phyloP scores from a whole-genome alignment of 768 basidiomycete genomes.

The Phanerodontia chrysosporium region DNA sequence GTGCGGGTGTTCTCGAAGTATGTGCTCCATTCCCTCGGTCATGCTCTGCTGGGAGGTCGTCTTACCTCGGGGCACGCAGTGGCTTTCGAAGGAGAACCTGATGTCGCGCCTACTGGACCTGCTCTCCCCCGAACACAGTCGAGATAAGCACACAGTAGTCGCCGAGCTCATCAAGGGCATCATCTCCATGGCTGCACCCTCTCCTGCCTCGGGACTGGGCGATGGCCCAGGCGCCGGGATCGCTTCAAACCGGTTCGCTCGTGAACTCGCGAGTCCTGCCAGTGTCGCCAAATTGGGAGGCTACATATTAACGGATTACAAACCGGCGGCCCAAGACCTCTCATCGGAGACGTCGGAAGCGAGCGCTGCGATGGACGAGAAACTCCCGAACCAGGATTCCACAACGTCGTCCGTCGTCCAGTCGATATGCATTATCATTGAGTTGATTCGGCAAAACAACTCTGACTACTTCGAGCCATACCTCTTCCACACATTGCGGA shows the following conservation, averaged over 20 bases:
- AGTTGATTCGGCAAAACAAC: conserved; percentile 95
- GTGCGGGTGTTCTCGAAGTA: conserved; percentile 84
- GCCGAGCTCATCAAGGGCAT: conserved; percentile 92
- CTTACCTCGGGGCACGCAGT: conserved; percentile 47
- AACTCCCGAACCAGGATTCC: conserved; percentile 44
- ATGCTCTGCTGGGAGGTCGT: conserved; percentile 28
- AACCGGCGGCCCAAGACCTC: background rate
- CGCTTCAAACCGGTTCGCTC: conserved; percentile 81
- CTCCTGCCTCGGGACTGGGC: conserved; percentile 70
- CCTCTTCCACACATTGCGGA: conserved; percentile 89
- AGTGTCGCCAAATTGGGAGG: conserved; percentile 68
- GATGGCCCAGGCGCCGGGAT: conserved; percentile 66
- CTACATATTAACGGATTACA: conserved; percentile 73
- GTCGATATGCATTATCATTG: conserved; percentile 85
- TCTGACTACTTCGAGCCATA: conserved; percentile 99
- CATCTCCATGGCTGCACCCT: conserved; percentile 89
- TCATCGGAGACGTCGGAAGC: background rate
- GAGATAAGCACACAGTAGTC: conserved; percentile 80
- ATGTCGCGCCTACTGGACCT: conserved; percentile 78
- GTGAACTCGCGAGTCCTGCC: conserved; percentile 75
- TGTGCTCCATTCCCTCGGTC: conserved; percentile 34
- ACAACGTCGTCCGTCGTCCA: conserved; percentile 78
- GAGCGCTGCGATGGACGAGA: conserved; percentile 13
- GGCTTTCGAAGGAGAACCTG: conserved; percentile 82
- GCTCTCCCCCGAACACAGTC: conserved; percentile 71